Conservation (phyloP, 2,329 filamentous ascomycete species). For the Venturia oleaginea region DNA sequence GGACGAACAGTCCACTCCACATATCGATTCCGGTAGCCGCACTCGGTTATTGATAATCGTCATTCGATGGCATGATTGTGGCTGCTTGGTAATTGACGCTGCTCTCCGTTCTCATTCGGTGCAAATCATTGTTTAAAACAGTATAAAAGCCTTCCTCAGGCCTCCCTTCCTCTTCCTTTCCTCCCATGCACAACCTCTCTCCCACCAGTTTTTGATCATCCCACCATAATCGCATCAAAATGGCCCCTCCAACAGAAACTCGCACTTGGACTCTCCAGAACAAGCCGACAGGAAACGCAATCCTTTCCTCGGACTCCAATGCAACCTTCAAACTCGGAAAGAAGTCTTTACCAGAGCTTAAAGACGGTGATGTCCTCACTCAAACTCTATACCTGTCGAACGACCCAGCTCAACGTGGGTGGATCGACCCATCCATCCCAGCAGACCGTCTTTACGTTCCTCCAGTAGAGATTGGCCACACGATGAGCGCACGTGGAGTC, state of each 20-base stretch:
- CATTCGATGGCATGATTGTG: not conserved
- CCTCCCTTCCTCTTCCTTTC: not conserved
- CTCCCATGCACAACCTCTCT: not conserved
- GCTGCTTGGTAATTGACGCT: not conserved
- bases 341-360: conserved; percentile 26
- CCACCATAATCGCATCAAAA: not conserved
- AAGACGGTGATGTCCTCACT: conserved; percentile 35
- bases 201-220: not conserved
- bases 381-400: conserved; percentile 42
- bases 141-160: not conserved
- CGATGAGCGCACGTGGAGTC: conserved; percentile 31
- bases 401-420: conserved; percentile 44
- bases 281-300: conserved; percentile 28
- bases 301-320: conserved; percentile 26
- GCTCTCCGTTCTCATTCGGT: not conserved
- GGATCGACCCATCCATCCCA: conserved; percentile 36
- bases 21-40: not conserved
- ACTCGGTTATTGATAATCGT: not conserved
- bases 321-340: conserved; percentile 33
- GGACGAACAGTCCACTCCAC: not conserved
- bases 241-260: conserved; percentile 12
- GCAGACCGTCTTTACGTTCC: conserved; percentile 38
- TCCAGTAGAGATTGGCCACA: conserved; percentile 33
- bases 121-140: not conserved
- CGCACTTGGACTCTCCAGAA: conserved; percentile 36